These are phyloP conservation scores for Myriosclerotinia scirpicola DNA, from an alignment of 2,329 filamentous ascomycete genomes.

Conservation along the genomic window DNA sequence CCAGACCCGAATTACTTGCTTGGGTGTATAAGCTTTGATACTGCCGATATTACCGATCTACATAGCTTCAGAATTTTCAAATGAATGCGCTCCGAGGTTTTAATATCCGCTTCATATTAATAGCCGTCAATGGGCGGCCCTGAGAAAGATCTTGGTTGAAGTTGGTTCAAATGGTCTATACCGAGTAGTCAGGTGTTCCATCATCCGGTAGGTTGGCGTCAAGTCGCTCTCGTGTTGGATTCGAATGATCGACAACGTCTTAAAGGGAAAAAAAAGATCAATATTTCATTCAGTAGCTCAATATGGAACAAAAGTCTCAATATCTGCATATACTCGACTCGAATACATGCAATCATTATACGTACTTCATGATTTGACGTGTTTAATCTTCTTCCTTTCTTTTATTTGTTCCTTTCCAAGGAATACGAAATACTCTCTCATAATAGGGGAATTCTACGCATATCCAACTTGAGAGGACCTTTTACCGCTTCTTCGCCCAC, in stretches of 20 bases:
- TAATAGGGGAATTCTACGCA: slow-evolving; percentile 15
- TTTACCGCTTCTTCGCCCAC: slow-evolving; percentile 25
- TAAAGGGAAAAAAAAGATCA: background rate
- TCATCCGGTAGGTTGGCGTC: slow-evolving; percentile 11
- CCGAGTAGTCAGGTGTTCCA: slow-evolving; percentile 4
- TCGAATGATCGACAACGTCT: slow-evolving; percentile 19
- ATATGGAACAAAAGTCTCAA: slow-evolving; percentile 19
- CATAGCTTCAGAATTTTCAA: slow-evolving; percentile 13
- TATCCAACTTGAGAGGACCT: slow-evolving; percentile 9
- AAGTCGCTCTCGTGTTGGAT: slow-evolving; percentile 13
- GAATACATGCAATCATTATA: slow-evolving; percentile 16
- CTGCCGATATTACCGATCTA: slow-evolving; percentile 18
- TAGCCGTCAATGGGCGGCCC: background rate
- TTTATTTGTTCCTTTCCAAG: slow-evolving; percentile 4
- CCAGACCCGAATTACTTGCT: background rate
- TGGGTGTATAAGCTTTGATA: background rate
- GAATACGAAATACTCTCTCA: slow-evolving; percentile 1
- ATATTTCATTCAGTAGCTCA: background rate
- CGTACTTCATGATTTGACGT: slow-evolving; percentile 10
- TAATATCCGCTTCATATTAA: slow-evolving; percentile 17
- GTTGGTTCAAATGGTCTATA: background rate
- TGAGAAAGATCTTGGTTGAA: slow-evolving; percentile 6
- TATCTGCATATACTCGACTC: background rate
- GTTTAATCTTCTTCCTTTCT: slow-evolving; percentile 1
- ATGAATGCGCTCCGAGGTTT: slow-evolving; percentile 9